A percentile compares a stretch with the other conserved stretches of the same genome.
These are phyloP conservation scores for Aspergillus olivimuriae DNA, from an alignment of 495 filamentous ascomycete species.

Conservation along the genomic window DNA sequence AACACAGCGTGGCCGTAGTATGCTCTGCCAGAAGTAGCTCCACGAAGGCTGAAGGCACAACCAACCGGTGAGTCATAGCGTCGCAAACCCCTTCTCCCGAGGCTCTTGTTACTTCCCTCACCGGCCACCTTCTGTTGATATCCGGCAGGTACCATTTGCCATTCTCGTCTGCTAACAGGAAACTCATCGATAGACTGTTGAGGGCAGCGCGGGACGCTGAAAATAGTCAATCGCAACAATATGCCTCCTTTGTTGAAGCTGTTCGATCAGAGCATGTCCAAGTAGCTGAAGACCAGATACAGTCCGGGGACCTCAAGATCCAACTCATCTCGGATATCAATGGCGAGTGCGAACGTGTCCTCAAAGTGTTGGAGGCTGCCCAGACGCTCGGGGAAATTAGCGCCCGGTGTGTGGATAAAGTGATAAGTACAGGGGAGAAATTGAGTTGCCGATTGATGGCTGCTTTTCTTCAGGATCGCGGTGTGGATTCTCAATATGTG, in stretches of 20 bases:
- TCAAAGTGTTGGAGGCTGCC: conserved; percentile 53
- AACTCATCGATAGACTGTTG: conserved; percentile 47
- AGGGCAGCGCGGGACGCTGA: conserved; percentile 61
- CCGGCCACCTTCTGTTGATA: neutral
- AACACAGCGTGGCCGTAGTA: conserved; percentile 74
- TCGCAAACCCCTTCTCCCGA: neutral
- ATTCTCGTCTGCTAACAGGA: neutral
- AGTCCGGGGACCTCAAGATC: conserved; percentile 50
- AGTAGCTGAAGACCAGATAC: conserved; percentile 58
- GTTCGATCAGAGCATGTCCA: conserved; percentile 68
- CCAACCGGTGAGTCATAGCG: conserved; percentile 71
- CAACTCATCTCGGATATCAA: conserved; percentile 56
- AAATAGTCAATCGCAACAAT: conserved; percentile 54
- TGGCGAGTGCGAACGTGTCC: conserved; percentile 61
- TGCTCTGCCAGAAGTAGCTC: conserved; percentile 89
- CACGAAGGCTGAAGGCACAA: conserved; percentile 87
- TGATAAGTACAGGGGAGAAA: conserved; percentile 91
- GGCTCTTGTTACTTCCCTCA: neutral
- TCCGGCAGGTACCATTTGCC: neutral
- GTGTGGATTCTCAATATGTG: conserved; percentile 77
- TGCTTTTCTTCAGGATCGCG: conserved; percentile 66
- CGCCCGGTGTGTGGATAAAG: conserved; percentile 75
- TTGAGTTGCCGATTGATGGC: conserved; percentile 85
- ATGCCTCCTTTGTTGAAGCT: conserved; percentile 63
- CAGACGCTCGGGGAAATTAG: conserved; percentile 65